Conservation (phyloP, 2,329 filamentous ascomycete species). For the Hysterium pulicare region DNA sequence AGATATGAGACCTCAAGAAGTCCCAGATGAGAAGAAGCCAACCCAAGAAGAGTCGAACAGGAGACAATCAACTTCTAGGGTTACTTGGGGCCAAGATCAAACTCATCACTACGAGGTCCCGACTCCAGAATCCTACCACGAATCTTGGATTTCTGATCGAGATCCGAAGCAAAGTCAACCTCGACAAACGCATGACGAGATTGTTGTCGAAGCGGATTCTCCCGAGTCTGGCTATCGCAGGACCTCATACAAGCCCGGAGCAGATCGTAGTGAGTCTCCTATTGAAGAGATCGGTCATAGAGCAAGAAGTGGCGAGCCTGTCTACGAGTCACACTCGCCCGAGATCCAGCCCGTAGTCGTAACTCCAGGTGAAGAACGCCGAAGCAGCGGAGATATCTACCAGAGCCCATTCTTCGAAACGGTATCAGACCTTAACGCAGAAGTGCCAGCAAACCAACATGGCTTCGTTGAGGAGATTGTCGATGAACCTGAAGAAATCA, state of each 20-base stretch:
- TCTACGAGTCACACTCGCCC: constrained; percentile 16
- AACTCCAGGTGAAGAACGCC: constrained; percentile 19
- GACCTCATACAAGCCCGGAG: constrained; percentile 30
- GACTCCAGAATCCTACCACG: constrained; percentile 43
- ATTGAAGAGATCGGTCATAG: constrained; percentile 24
- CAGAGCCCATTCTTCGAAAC: constrained; percentile 42
- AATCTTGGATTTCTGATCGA: constrained; percentile 32
- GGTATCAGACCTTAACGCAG: constrained; percentile 39
- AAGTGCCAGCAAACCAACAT: constrained; percentile 21
- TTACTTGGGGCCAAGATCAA: constrained; percentile 48
- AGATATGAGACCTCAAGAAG: constrained; percentile 24
- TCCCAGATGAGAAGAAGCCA: constrained; percentile 16
- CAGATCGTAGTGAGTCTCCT: constrained; percentile 10
- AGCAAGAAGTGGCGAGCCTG: constrained; percentile 11
- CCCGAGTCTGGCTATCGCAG: constrained; percentile 26
- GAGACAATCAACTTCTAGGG: constrained; percentile 27
- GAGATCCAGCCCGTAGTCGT: constrained; percentile 13
- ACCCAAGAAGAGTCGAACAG: constrained; percentile 21
- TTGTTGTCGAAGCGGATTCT: constrained; percentile 38
- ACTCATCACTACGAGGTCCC: constrained; percentile 46
- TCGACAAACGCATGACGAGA: constrained; percentile 32
- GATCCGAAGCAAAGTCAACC: constrained; percentile 22
- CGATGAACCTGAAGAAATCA: constrained; percentile 55
- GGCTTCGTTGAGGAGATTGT: constrained; percentile 37
- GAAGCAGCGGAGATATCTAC: constrained; percentile 26